A percentile compares a stretch with the other conserved stretches of the same genome.
Conservation (phyloP, 2,329 filamentous ascomycete genomes). For the Westerdykella sp. region DNA sequence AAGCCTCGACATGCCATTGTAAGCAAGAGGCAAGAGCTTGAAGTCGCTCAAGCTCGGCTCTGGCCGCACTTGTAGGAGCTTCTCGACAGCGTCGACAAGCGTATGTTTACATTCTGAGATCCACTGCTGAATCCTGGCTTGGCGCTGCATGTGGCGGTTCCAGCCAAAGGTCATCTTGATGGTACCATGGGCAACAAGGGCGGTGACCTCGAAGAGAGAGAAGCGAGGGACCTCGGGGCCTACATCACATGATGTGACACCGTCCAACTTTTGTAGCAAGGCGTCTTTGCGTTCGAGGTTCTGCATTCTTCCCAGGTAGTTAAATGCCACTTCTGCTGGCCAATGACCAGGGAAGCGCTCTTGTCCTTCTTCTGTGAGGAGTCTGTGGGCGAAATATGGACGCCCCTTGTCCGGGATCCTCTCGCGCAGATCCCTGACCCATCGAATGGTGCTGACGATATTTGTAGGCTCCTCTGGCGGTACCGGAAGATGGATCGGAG, state of each 20-base stretch:
- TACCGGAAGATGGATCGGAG: slow-evolving; percentile 23
- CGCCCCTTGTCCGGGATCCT: slow-evolving; percentile 28
- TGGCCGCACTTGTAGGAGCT: slow-evolving; percentile 19
- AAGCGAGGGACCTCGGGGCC: slow-evolving; percentile 24
- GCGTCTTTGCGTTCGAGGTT: slow-evolving; percentile 27
- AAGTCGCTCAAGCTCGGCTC: slow-evolving; percentile 25
- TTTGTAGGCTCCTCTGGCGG: slow-evolving; percentile 20
- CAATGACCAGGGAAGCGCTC: slow-evolving; percentile 25
- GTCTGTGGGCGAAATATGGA: slow-evolving; percentile 27
- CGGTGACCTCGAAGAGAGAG: slow-evolving; percentile 28
- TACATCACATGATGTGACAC: slow-evolving; percentile 19
- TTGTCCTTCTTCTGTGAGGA: slow-evolving; percentile 20
- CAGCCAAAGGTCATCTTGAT: slow-evolving; percentile 30
- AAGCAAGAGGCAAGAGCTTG: slow-evolving; percentile 26
- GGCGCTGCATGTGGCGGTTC: slow-evolving; percentile 27
- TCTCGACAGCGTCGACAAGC: slow-evolving; percentile 26
- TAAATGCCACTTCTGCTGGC: slow-evolving; percentile 31
- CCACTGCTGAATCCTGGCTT: slow-evolving; percentile 25
- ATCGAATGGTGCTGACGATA: slow-evolving; percentile 26
- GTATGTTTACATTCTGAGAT: slow-evolving; percentile 23
- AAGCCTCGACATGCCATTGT: slow-evolving; percentile 24
- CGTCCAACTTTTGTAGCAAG: slow-evolving; percentile 18
- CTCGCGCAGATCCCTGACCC: slow-evolving; percentile 29
- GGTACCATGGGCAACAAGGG: slow-evolving; percentile 22
- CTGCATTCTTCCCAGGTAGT: slow-evolving; percentile 29